Conservation (phyloP, 139 green algal genomes). For the Picochlorum sp. region DNA sequence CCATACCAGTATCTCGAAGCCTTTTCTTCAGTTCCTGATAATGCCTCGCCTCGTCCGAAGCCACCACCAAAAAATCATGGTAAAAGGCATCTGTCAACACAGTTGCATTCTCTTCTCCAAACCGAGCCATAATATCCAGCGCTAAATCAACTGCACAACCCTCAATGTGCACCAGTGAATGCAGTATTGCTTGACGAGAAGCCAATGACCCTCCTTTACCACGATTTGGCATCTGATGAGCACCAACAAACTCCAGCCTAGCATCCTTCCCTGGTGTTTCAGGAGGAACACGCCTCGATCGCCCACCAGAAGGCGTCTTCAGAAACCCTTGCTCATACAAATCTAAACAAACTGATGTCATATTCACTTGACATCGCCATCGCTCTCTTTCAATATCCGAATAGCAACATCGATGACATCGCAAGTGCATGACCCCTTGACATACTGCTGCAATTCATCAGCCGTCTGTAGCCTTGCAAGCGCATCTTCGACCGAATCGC, state of each 20-base stretch:
- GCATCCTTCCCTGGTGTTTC: not conserved
- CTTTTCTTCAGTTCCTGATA: slow-evolving; percentile 53
- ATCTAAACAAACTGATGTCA: not conserved
- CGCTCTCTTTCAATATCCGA: too few relatives aligned
- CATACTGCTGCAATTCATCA: too few relatives aligned
- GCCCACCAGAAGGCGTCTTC: not conserved
- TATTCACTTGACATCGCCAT: too few relatives aligned
- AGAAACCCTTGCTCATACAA: not conserved
- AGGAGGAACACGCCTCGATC: not conserved
- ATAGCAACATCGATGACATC: too few relatives aligned
- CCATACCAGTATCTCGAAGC: slow-evolving; percentile 10
- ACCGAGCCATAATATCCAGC: slow-evolving; percentile 79
- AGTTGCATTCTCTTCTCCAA: slow-evolving; percentile 36
- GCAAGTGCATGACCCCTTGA: too few relatives aligned
- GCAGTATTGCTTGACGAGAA: slow-evolving; percentile 40
- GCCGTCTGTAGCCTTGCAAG: too few relatives aligned
- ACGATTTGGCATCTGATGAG: slow-evolving; percentile 32
- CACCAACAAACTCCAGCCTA: slow-evolving; percentile 47
- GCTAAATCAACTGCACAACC: slow-evolving; percentile 75
- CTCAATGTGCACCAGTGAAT: slow-evolving; percentile 66
- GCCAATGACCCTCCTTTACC: slow-evolving; percentile 57
- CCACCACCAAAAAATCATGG: slow-evolving; percentile 75
- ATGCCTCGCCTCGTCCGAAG: slow-evolving; percentile 78
- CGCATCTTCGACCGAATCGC: too few relatives aligned
- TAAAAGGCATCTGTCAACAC: slow-evolving; percentile 60